Percentiles rank a stretch among this genome's conserved stretches.
Conservation (phyloP, 768 basidiomycete genomes). For the Pulveroboletus sp. region DNA sequence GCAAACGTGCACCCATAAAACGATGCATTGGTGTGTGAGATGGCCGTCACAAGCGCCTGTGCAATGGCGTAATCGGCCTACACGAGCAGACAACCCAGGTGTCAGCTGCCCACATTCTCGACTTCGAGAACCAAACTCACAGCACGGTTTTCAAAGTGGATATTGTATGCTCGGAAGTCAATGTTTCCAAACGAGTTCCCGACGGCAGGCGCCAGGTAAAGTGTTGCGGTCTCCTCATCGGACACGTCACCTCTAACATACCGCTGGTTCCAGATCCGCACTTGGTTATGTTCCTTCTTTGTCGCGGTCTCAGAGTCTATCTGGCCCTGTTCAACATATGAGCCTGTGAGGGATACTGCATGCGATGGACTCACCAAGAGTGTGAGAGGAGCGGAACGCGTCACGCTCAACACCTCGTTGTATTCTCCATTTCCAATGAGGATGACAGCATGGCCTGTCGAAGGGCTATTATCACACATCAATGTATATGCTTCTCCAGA, state of each 20-base stretch:
- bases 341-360: too few species aligned
- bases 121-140: background rate
- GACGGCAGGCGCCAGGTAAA: constrained; percentile 50
- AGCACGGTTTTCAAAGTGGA: constrained; percentile 1
- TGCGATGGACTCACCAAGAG: constrained; percentile 46
- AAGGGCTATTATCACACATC: constrained; percentile 37
- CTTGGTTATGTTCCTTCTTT: constrained; percentile 47
- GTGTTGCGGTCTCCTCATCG: constrained; percentile 58
- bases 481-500: background rate
- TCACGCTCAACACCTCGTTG: constrained; percentile 59
- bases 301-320: constrained; percentile 35
- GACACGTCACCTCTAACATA: constrained; percentile 44
- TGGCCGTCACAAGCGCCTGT: constrained; percentile 60
- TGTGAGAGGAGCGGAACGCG: constrained; percentile 50
- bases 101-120: too few species aligned
- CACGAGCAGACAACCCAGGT: too few species aligned
- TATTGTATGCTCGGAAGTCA: background rate
- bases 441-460: constrained; percentile 41
- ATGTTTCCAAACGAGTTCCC: too few species aligned
- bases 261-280: constrained; percentile 50
- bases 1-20: constrained; percentile 35
- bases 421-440: constrained; percentile 60
- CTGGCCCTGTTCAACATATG: constrained; percentile 43
- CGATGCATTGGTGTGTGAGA: constrained; percentile 64
- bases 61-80: constrained; percentile 56